Evolutionary conservation across 1,284 basidiomycete species (phyloP).

Genomic region (Sanghuangporus sanghuang): DNA sequence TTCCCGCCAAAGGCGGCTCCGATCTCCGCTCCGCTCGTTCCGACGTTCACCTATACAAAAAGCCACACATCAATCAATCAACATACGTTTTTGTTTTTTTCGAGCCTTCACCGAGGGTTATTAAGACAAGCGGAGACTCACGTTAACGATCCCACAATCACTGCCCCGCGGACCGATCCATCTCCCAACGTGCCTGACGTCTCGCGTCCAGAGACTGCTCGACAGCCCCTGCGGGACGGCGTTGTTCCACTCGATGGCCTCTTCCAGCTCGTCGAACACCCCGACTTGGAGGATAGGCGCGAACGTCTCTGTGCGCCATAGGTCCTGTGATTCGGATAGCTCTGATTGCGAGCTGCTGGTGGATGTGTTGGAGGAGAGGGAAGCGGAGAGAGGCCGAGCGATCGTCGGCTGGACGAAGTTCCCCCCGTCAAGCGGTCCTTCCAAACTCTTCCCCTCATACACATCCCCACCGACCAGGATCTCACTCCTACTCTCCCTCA

Average conservation of each 20-base stretch:
- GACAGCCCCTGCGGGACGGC: conserved; percentile 89
- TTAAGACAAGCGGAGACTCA: conserved; percentile 29
- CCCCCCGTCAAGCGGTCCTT: conserved; percentile 35
- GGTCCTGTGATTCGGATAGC: conserved; percentile 34
- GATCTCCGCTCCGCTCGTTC: conserved; percentile 93
- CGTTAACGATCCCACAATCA: conserved; percentile 85
- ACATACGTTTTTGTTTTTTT: conserved; percentile 9
- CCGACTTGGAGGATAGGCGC: conserved; percentile 84
- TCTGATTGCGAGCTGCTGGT: conserved; percentile 35
- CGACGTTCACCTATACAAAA: conserved; percentile 72
- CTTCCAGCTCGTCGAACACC: conserved; percentile 85
- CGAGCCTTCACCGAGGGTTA: neutral
- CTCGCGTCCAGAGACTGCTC: conserved; percentile 86
- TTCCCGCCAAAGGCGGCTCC: conserved; percentile 91
- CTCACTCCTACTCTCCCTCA: conserved; percentile 67
- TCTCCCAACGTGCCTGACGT: conserved; percentile 76
- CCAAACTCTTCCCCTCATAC: conserved; percentile 19
- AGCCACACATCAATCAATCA: neutral
- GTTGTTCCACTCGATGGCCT: conserved; percentile 93
- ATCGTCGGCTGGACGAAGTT: conserved; percentile 91
- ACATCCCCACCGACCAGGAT: conserved; percentile 67
- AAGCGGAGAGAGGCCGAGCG: conserved; percentile 44
- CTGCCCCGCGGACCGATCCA: conserved; percentile 90
- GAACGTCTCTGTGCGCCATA: conserved; percentile 84
- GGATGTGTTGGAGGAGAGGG: neutral